Percentiles rank a stretch among this genome's conserved stretches.
Evolutionary conservation across 805 yeast species (phyloP).

Genomic region (Debaryomyces maramus): DNA sequence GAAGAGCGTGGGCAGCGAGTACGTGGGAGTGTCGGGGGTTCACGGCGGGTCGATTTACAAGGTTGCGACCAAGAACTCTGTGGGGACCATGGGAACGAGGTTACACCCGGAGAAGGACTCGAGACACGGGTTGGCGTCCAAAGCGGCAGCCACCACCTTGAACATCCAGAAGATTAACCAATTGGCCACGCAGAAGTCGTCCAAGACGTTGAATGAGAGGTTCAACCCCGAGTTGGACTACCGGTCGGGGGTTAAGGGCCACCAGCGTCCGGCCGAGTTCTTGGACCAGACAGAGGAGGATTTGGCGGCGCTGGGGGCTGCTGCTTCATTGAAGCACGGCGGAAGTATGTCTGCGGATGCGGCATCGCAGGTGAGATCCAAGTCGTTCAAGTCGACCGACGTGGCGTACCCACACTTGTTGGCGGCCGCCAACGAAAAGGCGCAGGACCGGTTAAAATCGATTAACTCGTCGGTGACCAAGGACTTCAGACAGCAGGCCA

Average conservation of each 20-base stretch:
- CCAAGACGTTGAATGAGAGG: conserved; percentile 39
- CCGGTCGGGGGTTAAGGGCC: conserved; percentile 36
- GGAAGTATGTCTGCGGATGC: conserved; percentile 24
- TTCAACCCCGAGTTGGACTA: conserved; percentile 44
- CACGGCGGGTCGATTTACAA: conserved; percentile 27
- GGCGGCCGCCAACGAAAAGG: conserved; percentile 49
- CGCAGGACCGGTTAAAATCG: conserved; percentile 40
- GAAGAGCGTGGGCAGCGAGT: conserved; percentile 8
- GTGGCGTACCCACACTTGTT: conserved; percentile 49
- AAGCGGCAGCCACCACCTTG: conserved; percentile 20
- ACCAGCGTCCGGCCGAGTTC: conserved; percentile 25
- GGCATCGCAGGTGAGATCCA: conserved; percentile 28
- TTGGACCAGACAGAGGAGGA: conserved; percentile 42
- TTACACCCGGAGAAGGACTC: conserved; percentile 39
- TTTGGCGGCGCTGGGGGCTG: conserved; percentile 58
- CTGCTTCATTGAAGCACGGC: conserved; percentile 50
- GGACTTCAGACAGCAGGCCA: conserved; percentile 46
- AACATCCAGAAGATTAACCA: conserved; percentile 35
- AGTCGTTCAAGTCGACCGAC: conserved; percentile 39
- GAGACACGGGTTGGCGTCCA: conserved; percentile 38
- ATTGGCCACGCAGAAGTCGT: conserved; percentile 39
- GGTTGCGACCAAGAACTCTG: conserved; percentile 40
- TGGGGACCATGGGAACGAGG: conserved; percentile 46
- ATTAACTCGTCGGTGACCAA: conserved; percentile 25
- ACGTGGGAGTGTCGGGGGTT: background rate